phyloP scores from a whole-genome alignment of 495 filamentous ascomycete genomes.

The Schizothecium vesticola region DNA sequence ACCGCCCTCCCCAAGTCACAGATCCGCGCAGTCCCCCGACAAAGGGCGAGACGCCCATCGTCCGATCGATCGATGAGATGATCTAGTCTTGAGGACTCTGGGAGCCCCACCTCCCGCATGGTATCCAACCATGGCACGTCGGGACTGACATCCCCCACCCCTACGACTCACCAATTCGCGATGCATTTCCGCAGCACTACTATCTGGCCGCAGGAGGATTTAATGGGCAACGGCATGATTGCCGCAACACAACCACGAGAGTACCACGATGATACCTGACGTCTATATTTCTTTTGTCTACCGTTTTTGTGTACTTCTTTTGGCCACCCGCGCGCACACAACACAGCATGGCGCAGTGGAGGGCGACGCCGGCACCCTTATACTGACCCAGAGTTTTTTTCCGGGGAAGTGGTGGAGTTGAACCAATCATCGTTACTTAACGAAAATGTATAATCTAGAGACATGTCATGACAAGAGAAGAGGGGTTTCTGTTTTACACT shows the following conservation, averaged over 20 bases:
- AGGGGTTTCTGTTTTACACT: background rate
- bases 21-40: constrained; percentile 63
- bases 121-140: background rate
- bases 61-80: constrained; percentile 58
- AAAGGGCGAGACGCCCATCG: constrained; percentile 60
- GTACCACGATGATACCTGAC: background rate
- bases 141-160: background rate
- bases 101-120: background rate
- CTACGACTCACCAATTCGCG: background rate
- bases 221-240: background rate
- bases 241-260: background rate
- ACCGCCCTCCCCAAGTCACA: constrained; percentile 37
- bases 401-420: background rate
- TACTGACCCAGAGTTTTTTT: background rate
- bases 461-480: background rate
- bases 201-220: background rate
- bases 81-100: constrained; percentile 25
- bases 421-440: background rate
- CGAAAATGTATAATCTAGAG: background rate
- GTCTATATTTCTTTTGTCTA: background rate
- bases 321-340: background rate
- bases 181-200: background rate
- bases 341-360: background rate
- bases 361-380: background rate
- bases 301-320: background rate